Evolutionary conservation across 139 green algal genomes (phyloP).

Genomic region (Pseudopediastrum boryanum): DNA sequence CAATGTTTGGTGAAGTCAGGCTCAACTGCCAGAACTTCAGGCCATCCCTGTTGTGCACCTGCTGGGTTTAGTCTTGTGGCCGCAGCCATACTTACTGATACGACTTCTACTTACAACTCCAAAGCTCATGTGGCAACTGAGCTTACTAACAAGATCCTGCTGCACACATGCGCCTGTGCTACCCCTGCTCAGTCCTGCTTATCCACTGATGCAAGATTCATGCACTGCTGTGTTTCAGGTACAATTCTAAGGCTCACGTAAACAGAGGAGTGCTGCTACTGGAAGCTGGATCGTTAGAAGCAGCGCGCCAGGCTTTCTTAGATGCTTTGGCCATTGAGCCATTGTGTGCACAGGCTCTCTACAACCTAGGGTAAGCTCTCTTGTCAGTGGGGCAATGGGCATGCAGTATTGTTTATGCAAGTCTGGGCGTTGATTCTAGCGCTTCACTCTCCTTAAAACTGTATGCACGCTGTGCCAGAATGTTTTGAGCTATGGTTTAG

Average conservation of each 20-base stretch:
- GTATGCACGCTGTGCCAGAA: neutral
- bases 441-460: neutral
- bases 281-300: conserved; percentile 52
- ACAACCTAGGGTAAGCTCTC: conserved; percentile 69
- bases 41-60: too few relatives aligned
- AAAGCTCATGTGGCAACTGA: neutral
- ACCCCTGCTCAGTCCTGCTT: neutral
- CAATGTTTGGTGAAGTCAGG: too few relatives aligned
- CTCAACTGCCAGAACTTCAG: too few relatives aligned
- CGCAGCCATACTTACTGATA: neutral
- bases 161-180: neutral
- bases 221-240: conserved; percentile 42
- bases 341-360: conserved; percentile 76
- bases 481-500: neutral
- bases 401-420: neutral
- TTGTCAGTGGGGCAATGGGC: neutral
- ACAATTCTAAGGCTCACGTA: conserved; percentile 80
- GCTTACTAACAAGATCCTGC: neutral
- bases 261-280: conserved; percentile 64
- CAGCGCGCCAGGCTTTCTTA: conserved; percentile 53
- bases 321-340: conserved; percentile 79
- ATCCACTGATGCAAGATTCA: neutral
- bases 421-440: neutral
- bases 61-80: neutral
- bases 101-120: neutral